Evolutionary conservation across 495 filamentous ascomycete species (phyloP).

Genomic region (Delitschia confertaspora): DNA sequence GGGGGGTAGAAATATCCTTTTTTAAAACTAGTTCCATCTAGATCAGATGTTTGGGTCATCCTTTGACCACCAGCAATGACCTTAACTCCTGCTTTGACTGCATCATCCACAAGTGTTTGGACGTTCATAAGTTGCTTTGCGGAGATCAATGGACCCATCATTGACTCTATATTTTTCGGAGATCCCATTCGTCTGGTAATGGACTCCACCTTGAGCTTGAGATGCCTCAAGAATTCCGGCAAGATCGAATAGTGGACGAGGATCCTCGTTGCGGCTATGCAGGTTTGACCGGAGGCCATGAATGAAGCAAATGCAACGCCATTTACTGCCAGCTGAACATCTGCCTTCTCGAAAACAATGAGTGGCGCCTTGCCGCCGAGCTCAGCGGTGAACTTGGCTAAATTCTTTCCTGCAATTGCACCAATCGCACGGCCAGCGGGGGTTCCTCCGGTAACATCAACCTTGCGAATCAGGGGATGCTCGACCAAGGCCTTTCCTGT

Average conservation of each 20-base stretch:
- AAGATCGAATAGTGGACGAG: slow-evolving; percentile 50
- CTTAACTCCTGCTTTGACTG: slow-evolving; percentile 20
- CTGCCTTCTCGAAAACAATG: slow-evolving; percentile 65
- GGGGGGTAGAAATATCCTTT: slow-evolving; percentile 44
- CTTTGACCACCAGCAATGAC: slow-evolving; percentile 36
- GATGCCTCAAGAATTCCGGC: slow-evolving; percentile 34
- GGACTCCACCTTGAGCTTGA: slow-evolving; percentile 25
- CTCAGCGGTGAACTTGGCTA: slow-evolving; percentile 64
- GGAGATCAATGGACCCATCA: slow-evolving; percentile 31
- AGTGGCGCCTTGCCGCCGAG: slow-evolving; percentile 69
- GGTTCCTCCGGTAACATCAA: slow-evolving; percentile 64
- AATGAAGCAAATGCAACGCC: slow-evolving; percentile 54
- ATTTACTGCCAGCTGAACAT: slow-evolving; percentile 52
- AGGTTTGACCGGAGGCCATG: slow-evolving; percentile 62
- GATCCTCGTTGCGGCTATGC: slow-evolving; percentile 62
- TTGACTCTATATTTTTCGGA: slow-evolving; percentile 34
- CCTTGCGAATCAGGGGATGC: slow-evolving; percentile 57
- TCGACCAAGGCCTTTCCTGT: slow-evolving; percentile 58
- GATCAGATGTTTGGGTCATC: slow-evolving; percentile 27
- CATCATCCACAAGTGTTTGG: slow-evolving; percentile 23
- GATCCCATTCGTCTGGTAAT: slow-evolving; percentile 42
- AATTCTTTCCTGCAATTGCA: slow-evolving; percentile 46
- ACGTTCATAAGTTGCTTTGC: slow-evolving; percentile 26
- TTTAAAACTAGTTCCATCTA: slow-evolving; percentile 25
- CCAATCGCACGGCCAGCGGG: slow-evolving; percentile 53